Conservation (phyloP, 768 basidiomycete species). For the Mycena haematopus region DNA sequence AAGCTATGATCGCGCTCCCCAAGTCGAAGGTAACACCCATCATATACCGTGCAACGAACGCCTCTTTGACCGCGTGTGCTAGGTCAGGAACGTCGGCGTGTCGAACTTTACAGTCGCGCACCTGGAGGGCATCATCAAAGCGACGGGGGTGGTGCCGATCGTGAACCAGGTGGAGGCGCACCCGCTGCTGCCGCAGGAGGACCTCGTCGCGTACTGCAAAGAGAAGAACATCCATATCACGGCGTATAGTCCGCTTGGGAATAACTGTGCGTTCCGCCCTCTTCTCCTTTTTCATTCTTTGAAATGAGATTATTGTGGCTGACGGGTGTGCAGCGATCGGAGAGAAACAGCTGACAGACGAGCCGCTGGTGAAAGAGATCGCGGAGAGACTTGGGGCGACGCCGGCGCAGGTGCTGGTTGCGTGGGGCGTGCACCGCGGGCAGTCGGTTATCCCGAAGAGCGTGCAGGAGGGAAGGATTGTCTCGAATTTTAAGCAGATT, state of each 20-base stretch:
- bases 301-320: no score
- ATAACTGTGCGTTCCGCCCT: slow-evolving; percentile 66
- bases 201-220: slow-evolving; percentile 73
- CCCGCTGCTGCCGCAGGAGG: slow-evolving; percentile 78
- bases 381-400: slow-evolving; percentile 69
- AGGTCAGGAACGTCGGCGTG: slow-evolving; percentile 79
- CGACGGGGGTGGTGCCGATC: slow-evolving; percentile 75
- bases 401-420: slow-evolving; percentile 82
- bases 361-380: slow-evolving; percentile 64
- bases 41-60: no score
- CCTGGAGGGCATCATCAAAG: slow-evolving; percentile 69
- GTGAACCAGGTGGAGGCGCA: slow-evolving; percentile 88
- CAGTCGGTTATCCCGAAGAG: slow-evolving; percentile 88
- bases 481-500: slow-evolving; percentile 81
- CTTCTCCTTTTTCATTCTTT: background rate
- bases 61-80: slow-evolving; percentile 3
- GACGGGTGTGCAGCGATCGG: slow-evolving; percentile 54
- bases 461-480: slow-evolving; percentile 72
- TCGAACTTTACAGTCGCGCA: slow-evolving; percentile 79
- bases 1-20: slow-evolving; percentile 73
- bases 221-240: slow-evolving; percentile 72
- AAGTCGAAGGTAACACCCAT: slow-evolving; percentile 69
- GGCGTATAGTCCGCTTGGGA: slow-evolving; percentile 76
- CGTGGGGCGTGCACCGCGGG: slow-evolving; percentile 79
- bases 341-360: slow-evolving; percentile 71